These are phyloP conservation scores for Skeletonema potamos DNA, from an alignment of 108 stramenopile species.

Conservation along the genomic window DNA sequence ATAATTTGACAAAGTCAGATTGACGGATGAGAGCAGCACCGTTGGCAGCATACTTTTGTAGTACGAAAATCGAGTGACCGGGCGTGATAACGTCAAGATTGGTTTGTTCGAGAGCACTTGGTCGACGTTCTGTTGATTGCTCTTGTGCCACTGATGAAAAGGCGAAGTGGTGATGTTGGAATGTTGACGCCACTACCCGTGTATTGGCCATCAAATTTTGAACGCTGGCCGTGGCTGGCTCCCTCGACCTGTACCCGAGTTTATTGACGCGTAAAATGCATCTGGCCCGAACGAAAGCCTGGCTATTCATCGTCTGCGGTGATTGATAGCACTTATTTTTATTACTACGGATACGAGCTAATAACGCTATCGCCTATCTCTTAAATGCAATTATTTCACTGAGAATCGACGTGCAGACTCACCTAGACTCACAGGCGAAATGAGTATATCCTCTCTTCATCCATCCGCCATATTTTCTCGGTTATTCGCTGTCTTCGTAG, in stretches of 20 bases:
- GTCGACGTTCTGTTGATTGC: background rate
- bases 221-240: background rate
- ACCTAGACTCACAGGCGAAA: too few species aligned
- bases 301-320: constrained; percentile 21
- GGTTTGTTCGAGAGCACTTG: constrained; percentile 49
- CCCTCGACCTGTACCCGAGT: background rate
- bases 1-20: constrained; percentile 35
- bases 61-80: constrained; percentile 40
- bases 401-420: too few species aligned
- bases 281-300: constrained; percentile 13
- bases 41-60: constrained; percentile 31
- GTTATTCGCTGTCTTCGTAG: too few species aligned
- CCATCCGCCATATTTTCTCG: too few species aligned
- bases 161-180: background rate
- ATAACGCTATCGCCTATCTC: too few species aligned
- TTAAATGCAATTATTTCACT: too few species aligned
- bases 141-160: background rate
- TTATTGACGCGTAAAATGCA: constrained; percentile 10
- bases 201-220: constrained; percentile 1
- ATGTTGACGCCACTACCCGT: background rate
- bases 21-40: constrained; percentile 31
- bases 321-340: too few species aligned
- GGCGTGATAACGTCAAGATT: constrained; percentile 37
- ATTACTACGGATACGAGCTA: too few species aligned
- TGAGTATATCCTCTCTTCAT: too few species aligned